Evolutionary conservation across 78 protist species (phyloP), one percentile per base, ranked within the genome.

Genomic region (Emiliania huxleyi): DNA sequence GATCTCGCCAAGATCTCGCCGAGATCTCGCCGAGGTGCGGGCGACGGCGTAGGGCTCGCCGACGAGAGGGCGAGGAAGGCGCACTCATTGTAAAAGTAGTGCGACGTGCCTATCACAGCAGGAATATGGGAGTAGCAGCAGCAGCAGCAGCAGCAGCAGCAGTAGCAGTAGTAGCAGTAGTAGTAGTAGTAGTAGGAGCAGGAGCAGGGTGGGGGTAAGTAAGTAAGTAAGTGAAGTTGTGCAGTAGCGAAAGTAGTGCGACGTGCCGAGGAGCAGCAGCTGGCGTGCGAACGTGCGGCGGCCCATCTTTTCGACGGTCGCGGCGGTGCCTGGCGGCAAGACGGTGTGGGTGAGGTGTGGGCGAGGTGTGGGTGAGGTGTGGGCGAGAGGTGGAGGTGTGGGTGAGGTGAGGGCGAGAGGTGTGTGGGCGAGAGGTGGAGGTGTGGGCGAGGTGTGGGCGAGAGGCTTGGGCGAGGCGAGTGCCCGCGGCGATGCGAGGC

Each of bases 41-140:
- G n/a, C n/a, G n/a, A n/a, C n/a, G n/a, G n/a, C n/a, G n/a, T n/a
- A n/a, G n/a, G n/a, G n/a, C n/a, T n/a, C n/a, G n/a, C 90, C n/a
- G 90, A 43, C 4, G 23, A 37, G 71, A 93, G 89, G n/a, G 90
- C 71, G 26, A 88, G 45, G 83, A 93, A 89, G 38, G 95, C 95
- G 6, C 38, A 52, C 2, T 89, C 69, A 48, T 75, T 93, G 87
- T 93, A 91, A 11, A 43, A 38, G 45, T 56, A 89, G 48, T 93
- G 35, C 40, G 35, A 42, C 18, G 87, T 2, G 45, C 33, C 94
- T 77, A 62, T n/a, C 26, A 11, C 46, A 77, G 15, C 29, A 38
- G 15, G 40, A 48, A 12, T 2, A 15, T 2, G 29, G 79, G 18
- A 69, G 79, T 4, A 69, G 3, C 2, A 35, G 5, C 40, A 1